Percentiles rank a stretch among this genome's conserved stretches.
Evolutionary conservation across 2,329 filamentous ascomycete species (phyloP).

Genomic region (Fusarium mexicanum): DNA sequence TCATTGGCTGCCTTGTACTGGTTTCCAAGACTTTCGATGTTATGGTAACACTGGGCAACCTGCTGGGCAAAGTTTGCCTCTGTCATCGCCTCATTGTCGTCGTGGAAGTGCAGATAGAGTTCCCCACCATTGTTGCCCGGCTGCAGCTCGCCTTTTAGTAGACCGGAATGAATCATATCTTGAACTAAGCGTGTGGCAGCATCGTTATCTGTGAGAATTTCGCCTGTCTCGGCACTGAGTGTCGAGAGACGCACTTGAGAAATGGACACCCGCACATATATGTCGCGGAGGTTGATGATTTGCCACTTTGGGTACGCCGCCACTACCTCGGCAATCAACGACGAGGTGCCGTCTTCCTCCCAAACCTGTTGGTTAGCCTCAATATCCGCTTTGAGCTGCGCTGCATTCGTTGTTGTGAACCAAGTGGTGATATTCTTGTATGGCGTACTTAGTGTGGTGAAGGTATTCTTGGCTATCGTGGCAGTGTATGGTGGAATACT

Average conservation of each 20-base stretch:
- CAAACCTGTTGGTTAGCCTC: conserved; percentile 68
- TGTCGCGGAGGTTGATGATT: conserved; percentile 75
- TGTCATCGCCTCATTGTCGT: conserved; percentile 54
- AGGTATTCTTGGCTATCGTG: conserved; percentile 62
- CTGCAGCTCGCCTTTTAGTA: conserved; percentile 64
- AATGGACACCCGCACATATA: conserved; percentile 72
- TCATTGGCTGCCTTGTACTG: conserved; percentile 64
- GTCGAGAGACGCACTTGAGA: conserved; percentile 62
- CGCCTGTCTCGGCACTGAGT: conserved; percentile 63
- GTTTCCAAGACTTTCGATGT: conserved; percentile 56
- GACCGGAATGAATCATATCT: conserved; percentile 64
- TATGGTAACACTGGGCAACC: conserved; percentile 53
- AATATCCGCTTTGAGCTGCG: conserved; percentile 71
- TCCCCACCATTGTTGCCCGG: conserved; percentile 53
- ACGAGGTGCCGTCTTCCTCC: conserved; percentile 76
- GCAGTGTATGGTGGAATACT: conserved; percentile 66
- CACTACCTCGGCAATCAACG: conserved; percentile 75
- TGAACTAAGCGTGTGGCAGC: conserved; percentile 59
- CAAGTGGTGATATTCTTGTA: conserved; percentile 77
- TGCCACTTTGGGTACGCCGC: conserved; percentile 79
- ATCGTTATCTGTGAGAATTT: conserved; percentile 52
- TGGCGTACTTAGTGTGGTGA: conserved; percentile 68
- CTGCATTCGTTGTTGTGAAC: conserved; percentile 67
- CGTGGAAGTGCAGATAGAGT: conserved; percentile 62
- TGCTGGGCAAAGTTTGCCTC: conserved; percentile 62